Percentiles rank a stretch among this genome's conserved stretches.
Evolutionary conservation across 139 green algal species (phyloP).

Genomic region (Nannochloris sp.): DNA sequence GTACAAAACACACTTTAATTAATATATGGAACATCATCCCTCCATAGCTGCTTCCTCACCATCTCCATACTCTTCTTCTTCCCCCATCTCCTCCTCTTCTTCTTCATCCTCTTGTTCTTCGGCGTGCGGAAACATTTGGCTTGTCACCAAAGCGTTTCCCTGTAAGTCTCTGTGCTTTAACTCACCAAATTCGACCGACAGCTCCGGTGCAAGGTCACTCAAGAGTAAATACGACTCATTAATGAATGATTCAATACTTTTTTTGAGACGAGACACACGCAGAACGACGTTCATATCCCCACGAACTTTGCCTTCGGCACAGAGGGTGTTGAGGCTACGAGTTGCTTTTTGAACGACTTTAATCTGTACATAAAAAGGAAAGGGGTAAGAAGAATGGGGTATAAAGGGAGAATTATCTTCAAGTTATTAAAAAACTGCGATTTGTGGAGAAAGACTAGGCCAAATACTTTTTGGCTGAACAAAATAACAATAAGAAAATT

Average conservation of each 20-base stretch:
- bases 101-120: conserved; percentile 2
- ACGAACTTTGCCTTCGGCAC: conserved; percentile 27
- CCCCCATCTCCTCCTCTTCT: conserved; percentile 1
- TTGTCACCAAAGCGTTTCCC: conserved; percentile 7
- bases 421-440: no score
- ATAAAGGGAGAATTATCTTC: background rate
- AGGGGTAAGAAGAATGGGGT: background rate
- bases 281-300: conserved; percentile 2
- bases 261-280: conserved; percentile 20
- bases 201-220: background rate
- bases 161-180: conserved; percentile 33
- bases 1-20: no score
- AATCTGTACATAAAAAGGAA: conserved; percentile 7
- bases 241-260: conserved; percentile 20
- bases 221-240: conserved; percentile 3
- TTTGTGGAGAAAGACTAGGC: no score
- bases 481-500: background rate
- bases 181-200: conserved; percentile 7
- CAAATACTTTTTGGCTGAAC: background rate
- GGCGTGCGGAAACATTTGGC: conserved; percentile 1
- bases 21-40: background rate
- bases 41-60: background rate
- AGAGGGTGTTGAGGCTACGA: conserved; percentile 25
- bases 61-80: background rate
- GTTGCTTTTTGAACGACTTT: conserved; percentile 33